A percentile compares a stretch with the other conserved stretches of the same genome.
phyloP scores from a whole-genome alignment of 2,329 filamentous ascomycete species.

The Blumeria graminis region DNA sequence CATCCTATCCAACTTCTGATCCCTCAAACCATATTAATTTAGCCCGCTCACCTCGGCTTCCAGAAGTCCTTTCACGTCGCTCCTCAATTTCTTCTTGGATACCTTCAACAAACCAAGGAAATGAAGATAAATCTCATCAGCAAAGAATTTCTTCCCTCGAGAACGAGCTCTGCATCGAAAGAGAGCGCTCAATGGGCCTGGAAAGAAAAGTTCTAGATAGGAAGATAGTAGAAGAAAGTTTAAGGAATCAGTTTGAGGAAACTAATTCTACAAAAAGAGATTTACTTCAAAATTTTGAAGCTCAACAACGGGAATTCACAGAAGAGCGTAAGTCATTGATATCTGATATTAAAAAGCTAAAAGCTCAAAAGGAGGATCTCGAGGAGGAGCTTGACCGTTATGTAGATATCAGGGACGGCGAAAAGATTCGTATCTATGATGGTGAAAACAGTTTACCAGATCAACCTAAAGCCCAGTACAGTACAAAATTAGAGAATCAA shows the following conservation, averaged over 20 bases:
- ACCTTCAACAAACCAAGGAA: slow-evolving; percentile 32
- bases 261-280: slow-evolving; percentile 82
- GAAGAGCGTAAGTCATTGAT: slow-evolving; percentile 67
- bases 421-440: slow-evolving; percentile 34
- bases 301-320: slow-evolving; percentile 68
- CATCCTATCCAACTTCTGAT: slow-evolving; percentile 19
- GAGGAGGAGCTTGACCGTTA: slow-evolving; percentile 83
- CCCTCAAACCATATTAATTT: slow-evolving; percentile 23
- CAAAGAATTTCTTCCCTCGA: slow-evolving; percentile 46
- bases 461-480: background rate
- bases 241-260: slow-evolving; percentile 53
- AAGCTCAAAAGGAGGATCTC: slow-evolving; percentile 57
- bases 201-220: slow-evolving; percentile 44
- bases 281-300: slow-evolving; percentile 82
- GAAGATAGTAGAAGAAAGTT: slow-evolving; percentile 31
- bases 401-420: slow-evolving; percentile 60
- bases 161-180: slow-evolving; percentile 51
- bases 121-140: slow-evolving; percentile 34
- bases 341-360: slow-evolving; percentile 52
- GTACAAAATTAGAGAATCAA: no score
- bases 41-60: slow-evolving; percentile 11
- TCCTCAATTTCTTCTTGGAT: slow-evolving; percentile 36
- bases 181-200: slow-evolving; percentile 37
- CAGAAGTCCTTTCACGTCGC: slow-evolving; percentile 26
- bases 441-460: background rate